Base-by-base conservation (phyloP, 495 filamentous ascomycete species). In the Xylaria cubensis region DNA sequence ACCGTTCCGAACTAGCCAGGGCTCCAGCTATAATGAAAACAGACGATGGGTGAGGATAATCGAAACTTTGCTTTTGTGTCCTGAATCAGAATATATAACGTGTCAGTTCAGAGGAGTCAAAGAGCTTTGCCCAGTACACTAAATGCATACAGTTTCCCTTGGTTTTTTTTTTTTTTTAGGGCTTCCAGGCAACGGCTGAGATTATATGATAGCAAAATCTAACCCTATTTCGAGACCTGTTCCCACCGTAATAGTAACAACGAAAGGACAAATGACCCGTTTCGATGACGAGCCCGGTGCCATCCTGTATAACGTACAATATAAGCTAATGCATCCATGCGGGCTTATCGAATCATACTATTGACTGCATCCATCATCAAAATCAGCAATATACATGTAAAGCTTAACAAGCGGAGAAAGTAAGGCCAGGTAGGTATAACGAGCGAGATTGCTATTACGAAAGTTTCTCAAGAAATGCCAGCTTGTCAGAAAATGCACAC, bases 291-390 rank as follows among this genome's bases (percentile, higher is more conserved):
- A 34, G n/a, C 34, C 13, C 65, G 19, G 12, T 26, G 48, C 42
- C 42, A 56, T n/a, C 26, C 65, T 41, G 65, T 55, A 56, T 17
- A 26, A 17, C 15, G 15, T 19, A 67, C 34, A 50, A 34, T n/a
- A 34, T 26, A 21, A 56, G 64, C 46, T 36, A 39, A 67, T 53
- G 50, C 48, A 44, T 17, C 48, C 50, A 55, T 67, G 32, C 36
- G 21, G 21, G 50, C 50, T 42, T n/a, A 19, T 53, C 9, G 46
- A 29, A 41, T 53, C 24, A 51, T 32, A 66, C 44, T 66, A 66
- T 66, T 24, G 64, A 66, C 44, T 66, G 46, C 46, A 24, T 17
- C 36, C 13, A 39, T 24, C 32, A 46, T 66, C 29, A 39, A 39
- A 66, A 39, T 53, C 46, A 65, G 29, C 63, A 50, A 19, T 15